Conservation (phyloP, 306 rosid genomes). For the Cotoneaster glaucophyllus region DNA sequence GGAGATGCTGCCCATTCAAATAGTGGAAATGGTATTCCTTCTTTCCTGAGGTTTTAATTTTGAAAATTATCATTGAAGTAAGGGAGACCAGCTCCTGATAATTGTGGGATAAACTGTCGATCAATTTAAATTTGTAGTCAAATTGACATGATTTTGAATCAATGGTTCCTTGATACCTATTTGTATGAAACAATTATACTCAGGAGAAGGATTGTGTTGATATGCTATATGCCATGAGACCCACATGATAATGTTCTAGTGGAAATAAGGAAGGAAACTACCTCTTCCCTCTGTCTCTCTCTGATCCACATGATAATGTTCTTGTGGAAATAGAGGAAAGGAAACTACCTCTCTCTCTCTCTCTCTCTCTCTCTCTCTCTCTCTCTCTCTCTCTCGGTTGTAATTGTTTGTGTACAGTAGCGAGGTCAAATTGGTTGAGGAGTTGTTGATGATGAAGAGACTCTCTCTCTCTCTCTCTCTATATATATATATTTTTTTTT, state of each 20-base stretch:
- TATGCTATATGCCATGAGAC: not conserved
- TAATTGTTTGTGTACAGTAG: not conserved
- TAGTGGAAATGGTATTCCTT: conserved; percentile 86
- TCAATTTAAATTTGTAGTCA: not conserved
- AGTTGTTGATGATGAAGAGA: not conserved
- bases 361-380: too few relatives aligned
- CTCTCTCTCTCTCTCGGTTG: too few relatives aligned
- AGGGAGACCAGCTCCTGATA: conserved; percentile 12
- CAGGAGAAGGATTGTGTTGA: not conserved
- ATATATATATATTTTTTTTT: not conserved
- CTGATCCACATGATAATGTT: too few relatives aligned
- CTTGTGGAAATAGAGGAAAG: too few relatives aligned
- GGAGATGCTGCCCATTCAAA: conserved; percentile 84
- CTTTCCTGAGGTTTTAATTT: conserved; percentile 18
- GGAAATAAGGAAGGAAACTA: not conserved
- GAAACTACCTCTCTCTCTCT: too few relatives aligned
- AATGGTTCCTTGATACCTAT: not conserved
- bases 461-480: not conserved
- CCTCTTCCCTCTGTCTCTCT: not conserved
- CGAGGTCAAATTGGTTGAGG: not conserved
- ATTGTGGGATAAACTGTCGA: not conserved
- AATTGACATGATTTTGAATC: not conserved
- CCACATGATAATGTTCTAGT: not conserved
- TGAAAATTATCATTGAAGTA: conserved; percentile 7
- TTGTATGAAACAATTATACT: not conserved